phyloP scores from a whole-genome alignment of 2,329 filamentous ascomycete genomes.

The Cadophora sp. region DNA sequence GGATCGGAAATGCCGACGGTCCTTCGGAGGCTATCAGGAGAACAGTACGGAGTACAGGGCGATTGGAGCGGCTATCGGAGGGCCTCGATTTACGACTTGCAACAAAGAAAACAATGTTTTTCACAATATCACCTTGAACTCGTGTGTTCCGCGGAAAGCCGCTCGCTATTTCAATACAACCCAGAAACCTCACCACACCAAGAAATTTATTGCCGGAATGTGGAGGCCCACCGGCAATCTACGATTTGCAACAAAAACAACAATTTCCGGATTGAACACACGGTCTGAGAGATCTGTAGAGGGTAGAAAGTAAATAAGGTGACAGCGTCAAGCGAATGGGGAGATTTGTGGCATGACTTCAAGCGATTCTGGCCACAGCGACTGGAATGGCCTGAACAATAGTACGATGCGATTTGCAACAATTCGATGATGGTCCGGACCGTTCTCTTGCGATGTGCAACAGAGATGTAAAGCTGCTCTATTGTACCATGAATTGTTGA shows the following conservation, averaged over 20 bases:
- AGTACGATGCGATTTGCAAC: not conserved
- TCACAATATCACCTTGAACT: not conserved
- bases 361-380: not conserved
- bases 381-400: not conserved
- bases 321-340: not conserved
- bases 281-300: not conserved
- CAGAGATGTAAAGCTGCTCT: not conserved
- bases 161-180: not conserved
- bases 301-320: not conserved
- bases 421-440: not conserved
- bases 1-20: too few relatives aligned
- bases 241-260: not conserved
- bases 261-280: not conserved
- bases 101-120: not conserved
- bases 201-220: not conserved
- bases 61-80: constrained; percentile 10
- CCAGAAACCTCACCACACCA: not conserved
- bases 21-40: not conserved
- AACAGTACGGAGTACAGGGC: not conserved
- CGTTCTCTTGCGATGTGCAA: constrained; percentile 12
- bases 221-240: not conserved
- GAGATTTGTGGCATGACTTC: not conserved
- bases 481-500: not conserved
- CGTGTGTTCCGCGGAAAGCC: not conserved
- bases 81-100: constrained; percentile 1